A percentile compares a stretch with the other conserved stretches of the same genome.
These are phyloP conservation scores for Colletotrichum eleusines DNA, from an alignment of 2,329 filamentous ascomycete genomes.

Conservation along the genomic window DNA sequence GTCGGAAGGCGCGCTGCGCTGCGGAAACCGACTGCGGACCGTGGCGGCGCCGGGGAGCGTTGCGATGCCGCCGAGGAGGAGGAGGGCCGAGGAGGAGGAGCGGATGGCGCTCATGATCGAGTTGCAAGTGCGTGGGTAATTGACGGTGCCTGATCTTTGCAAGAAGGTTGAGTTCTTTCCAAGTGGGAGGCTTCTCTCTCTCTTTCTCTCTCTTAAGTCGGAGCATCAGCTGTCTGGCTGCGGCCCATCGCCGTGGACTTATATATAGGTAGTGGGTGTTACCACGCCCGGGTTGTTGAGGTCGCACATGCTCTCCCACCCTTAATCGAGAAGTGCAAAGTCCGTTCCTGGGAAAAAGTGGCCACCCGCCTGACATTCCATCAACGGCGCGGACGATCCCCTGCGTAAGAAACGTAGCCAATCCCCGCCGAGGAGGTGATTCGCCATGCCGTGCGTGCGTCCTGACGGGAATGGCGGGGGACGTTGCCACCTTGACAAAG, in stretches of 20 bases:
- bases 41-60: constrained; percentile 43
- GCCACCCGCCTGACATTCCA: constrained; percentile 33
- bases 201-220: background rate
- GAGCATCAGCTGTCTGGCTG: too few species aligned
- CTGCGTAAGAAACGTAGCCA: constrained; percentile 36
- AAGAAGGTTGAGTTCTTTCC: constrained; percentile 22
- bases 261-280: constrained; percentile 22
- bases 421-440: constrained; percentile 11
- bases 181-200: constrained; percentile 3
- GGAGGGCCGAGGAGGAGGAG: constrained; percentile 42
- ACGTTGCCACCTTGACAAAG: background rate
- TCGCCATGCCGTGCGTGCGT: constrained; percentile 23
- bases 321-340: background rate
- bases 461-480: constrained; percentile 35
- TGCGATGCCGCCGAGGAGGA: constrained; percentile 44
- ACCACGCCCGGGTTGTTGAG: constrained; percentile 26
- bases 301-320: constrained; percentile 22
- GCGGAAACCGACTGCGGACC: constrained; percentile 41
- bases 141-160: background rate
- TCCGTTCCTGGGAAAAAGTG: constrained; percentile 27
- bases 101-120: constrained; percentile 32
- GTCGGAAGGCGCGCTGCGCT: constrained; percentile 10
- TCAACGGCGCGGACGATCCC: constrained; percentile 8
- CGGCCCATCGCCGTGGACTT: background rate
- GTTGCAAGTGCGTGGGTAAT: background rate